These are phyloP conservation scores for Lachnum nothofagi DNA, from an alignment of 2,329 filamentous ascomycete genomes.

Conservation along the genomic window DNA sequence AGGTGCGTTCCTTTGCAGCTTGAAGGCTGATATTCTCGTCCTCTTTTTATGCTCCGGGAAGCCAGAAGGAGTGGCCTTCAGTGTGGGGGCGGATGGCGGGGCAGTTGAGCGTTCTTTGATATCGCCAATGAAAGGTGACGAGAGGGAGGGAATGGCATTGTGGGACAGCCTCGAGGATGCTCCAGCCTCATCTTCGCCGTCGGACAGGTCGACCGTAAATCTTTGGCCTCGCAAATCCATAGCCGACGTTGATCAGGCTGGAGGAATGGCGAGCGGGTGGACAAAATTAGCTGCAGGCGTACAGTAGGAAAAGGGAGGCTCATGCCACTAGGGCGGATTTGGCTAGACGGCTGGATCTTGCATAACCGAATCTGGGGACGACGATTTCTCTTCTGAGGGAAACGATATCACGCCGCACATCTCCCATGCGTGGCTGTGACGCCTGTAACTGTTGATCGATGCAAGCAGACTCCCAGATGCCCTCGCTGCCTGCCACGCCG, in stretches of 20 bases:
- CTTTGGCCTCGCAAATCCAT: constrained; percentile 55
- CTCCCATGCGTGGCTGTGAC: too few relatives aligned
- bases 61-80: constrained; percentile 56
- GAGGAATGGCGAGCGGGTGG: background rate
- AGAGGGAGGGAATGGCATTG: constrained; percentile 26
- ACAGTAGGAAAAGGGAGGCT: too few relatives aligned
- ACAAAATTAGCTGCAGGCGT: background rate
- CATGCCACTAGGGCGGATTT: too few relatives aligned
- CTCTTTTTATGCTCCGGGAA: constrained; percentile 89
- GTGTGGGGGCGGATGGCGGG: constrained; percentile 57
- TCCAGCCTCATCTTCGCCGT: constrained; percentile 42
- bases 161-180: constrained; percentile 22
- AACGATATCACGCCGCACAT: too few relatives aligned
- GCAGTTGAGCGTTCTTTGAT: constrained; percentile 71
- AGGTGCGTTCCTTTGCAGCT: constrained; percentile 51
- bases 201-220: constrained; percentile 56
- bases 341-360: too few relatives aligned
- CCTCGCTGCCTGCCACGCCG: too few relatives aligned
- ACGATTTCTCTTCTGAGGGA: too few relatives aligned
- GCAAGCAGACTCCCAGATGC: too few relatives aligned
- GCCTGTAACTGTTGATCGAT: too few relatives aligned
- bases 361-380: too few relatives aligned
- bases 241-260: constrained; percentile 16
- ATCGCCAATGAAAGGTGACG: constrained; percentile 56
- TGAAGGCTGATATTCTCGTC: constrained; percentile 69